Evolutionary conservation across 2,329 filamentous ascomycete genomes (phyloP).

Genomic region (Cytospora piceicola): DNA sequence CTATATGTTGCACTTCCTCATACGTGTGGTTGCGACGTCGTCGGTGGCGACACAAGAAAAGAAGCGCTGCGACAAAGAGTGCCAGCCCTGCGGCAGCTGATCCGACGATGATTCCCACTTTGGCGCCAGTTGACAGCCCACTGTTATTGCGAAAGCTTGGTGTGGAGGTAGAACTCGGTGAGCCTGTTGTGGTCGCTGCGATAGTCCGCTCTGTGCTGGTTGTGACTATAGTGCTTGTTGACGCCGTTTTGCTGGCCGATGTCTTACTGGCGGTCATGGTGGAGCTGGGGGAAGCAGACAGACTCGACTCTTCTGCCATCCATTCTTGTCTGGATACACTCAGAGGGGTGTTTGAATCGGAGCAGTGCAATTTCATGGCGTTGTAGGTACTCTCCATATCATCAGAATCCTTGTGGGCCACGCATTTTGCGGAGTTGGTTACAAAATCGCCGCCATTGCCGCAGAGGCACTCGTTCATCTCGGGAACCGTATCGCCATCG

Average conservation of each 20-base stretch:
- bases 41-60: conserved; percentile 35
- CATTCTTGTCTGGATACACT: conserved; percentile 48
- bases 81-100: conserved; percentile 32
- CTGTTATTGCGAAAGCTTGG: conserved; percentile 5
- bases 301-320: conserved; percentile 39
- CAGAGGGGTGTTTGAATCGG: conserved; percentile 48
- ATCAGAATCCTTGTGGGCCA: conserved; percentile 42
- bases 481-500: conserved; percentile 42
- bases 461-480: conserved; percentile 56
- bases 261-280: conserved; percentile 28
- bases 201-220: conserved; percentile 26
- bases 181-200: conserved; percentile 16
- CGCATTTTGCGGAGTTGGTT: conserved; percentile 50
- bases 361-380: conserved; percentile 50
- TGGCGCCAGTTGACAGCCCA: conserved; percentile 35
- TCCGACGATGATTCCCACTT: conserved; percentile 39
- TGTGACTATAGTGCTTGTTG: conserved; percentile 31
- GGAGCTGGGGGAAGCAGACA: conserved; percentile 26
- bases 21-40: conserved; percentile 30
- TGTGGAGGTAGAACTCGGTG: conserved; percentile 14
- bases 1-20: conserved; percentile 40
- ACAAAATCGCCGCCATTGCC: conserved; percentile 54
- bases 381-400: conserved; percentile 50
- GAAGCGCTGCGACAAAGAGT: conserved; percentile 32
- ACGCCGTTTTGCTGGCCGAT: conserved; percentile 29